Evolutionary conservation across 148 eudicot genomes (phyloP).

Genomic region (Amaranthus cruentus): DNA sequence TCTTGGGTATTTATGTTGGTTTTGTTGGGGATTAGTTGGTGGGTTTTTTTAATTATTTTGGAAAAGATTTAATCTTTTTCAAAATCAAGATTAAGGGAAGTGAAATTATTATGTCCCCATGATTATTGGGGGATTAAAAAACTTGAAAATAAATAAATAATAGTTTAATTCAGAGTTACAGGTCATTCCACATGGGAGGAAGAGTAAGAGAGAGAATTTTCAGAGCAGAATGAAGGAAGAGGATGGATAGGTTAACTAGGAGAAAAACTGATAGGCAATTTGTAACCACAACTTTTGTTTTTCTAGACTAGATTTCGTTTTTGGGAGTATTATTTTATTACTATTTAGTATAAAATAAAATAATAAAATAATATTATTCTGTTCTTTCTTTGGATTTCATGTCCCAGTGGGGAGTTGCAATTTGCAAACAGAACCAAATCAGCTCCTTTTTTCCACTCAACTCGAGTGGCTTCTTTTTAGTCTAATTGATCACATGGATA

Average conservation of each 20-base stretch:
- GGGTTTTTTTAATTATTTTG: not conserved
- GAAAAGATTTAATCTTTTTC: not conserved
- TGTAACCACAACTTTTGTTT: conserved; percentile 70
- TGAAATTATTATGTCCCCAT: conserved; percentile 10
- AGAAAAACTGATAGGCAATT: conserved; percentile 35
- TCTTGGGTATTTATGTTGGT: not conserved
- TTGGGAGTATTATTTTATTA: not conserved
- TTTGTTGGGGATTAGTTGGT: conserved; percentile 14
- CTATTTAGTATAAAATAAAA: not conserved
- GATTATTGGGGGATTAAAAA: conserved; percentile 7
- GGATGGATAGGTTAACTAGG: conserved; percentile 38
- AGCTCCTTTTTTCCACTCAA: too few species aligned
- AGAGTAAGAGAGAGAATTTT: conserved; percentile 12
- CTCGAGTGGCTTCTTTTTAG: too few species aligned
- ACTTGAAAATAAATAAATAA: not conserved
- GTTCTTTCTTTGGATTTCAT: too few species aligned
- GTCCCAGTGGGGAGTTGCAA: too few species aligned
- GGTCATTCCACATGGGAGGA: conserved; percentile 28
- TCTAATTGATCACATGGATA: too few species aligned
- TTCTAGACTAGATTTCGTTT: not conserved
- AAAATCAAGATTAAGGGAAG: not conserved
- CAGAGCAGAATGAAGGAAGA: conserved; percentile 16
- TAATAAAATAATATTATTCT: too few species aligned
- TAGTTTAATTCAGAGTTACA: conserved; percentile 8
- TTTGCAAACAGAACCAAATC: too few species aligned